phyloP scores from a whole-genome alignment of 2,329 filamentous ascomycete species.

The Colletotrichum liriopes region DNA sequence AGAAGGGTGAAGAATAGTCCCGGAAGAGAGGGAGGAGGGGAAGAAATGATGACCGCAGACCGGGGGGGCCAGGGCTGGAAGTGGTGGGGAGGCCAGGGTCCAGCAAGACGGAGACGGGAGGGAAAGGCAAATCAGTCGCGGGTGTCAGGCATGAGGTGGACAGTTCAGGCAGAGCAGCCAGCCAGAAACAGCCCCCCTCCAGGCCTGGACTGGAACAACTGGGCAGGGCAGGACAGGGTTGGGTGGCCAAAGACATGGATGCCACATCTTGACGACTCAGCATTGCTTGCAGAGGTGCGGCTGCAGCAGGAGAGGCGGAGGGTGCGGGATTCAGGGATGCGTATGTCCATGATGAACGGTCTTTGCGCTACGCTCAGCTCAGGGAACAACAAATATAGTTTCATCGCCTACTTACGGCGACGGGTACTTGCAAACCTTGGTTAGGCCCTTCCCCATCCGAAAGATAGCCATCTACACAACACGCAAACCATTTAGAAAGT shows the following conservation, averaged over 20 bases:
- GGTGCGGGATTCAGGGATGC: conserved; percentile 22
- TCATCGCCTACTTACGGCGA: not conserved
- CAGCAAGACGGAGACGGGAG: conserved; percentile 37
- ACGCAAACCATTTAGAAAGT: conserved; percentile 2
- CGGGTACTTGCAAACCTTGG: not conserved
- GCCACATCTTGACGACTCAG: conserved; percentile 26
- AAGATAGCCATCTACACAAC: conserved; percentile 8
- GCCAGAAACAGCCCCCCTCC: conserved; percentile 6
- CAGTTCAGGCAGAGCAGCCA: conserved; percentile 33
- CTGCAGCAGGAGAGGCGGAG: conserved; percentile 19
- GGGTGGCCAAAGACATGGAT: conserved; percentile 32
- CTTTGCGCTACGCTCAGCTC: conserved; percentile 13
- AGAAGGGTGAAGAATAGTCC: conserved; percentile 4
- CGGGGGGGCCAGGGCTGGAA: conserved; percentile 34
- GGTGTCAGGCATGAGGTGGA: conserved; percentile 8
- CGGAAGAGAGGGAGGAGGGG: conserved; percentile 15
- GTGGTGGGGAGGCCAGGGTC: conserved; percentile 33
- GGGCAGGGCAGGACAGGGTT: conserved; percentile 24
- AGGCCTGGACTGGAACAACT: conserved; percentile 13
- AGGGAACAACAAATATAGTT: not conserved
- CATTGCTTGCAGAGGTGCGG: conserved; percentile 14
- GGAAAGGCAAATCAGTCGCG: conserved; percentile 28
- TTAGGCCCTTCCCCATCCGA: not conserved
- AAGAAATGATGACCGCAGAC: conserved; percentile 32
- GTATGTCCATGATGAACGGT: not conserved